Conservation (phyloP, 2,329 filamentous ascomycete species). For the Colletotrichum cereale region DNA sequence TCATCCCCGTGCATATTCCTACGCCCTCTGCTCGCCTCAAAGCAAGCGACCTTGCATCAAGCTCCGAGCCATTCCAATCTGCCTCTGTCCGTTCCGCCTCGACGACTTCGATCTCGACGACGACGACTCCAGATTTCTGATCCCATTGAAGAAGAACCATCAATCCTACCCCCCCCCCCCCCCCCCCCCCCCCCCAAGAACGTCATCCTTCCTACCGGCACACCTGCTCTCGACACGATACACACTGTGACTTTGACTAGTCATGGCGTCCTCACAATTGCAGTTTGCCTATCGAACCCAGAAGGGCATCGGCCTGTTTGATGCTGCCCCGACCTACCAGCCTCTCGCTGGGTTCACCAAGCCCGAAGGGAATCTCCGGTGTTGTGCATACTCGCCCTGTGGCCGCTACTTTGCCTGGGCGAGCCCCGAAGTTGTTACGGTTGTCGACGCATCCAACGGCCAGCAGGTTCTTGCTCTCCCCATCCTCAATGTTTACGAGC, state of each 20-base stretch:
- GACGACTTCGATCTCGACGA: conserved; percentile 21
- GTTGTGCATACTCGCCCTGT: conserved; percentile 94
- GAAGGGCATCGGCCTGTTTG: conserved; percentile 94
- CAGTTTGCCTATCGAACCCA: conserved; percentile 98
- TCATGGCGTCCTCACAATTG: conserved; percentile 90
- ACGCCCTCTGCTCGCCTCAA: conserved; percentile 6
- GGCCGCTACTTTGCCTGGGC: conserved; percentile 98
- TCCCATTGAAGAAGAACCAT: conserved; percentile 42
- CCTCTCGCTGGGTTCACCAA: conserved; percentile 84
- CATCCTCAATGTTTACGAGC: conserved; percentile 88
- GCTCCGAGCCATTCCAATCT: conserved; percentile 25
- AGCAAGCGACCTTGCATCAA: conserved; percentile 4
- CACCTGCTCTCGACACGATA: conserved; percentile 49
- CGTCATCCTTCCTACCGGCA: conserved; percentile 38
- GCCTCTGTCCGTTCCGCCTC: conserved; percentile 35
- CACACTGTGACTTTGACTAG: conserved; percentile 87
- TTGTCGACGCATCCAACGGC: conserved; percentile 85
- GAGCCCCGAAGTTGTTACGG: conserved; percentile 85
- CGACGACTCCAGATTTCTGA: conserved; percentile 9
- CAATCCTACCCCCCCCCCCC: conserved; percentile 31
- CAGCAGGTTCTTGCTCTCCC: conserved; percentile 80
- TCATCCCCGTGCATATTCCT: conserved; percentile 3
- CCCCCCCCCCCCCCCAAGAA: too few relatives aligned
- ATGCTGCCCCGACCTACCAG: conserved; percentile 91
- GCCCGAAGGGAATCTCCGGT: conserved; percentile 94